phyloP scores from a whole-genome alignment of 2,329 filamentous ascomycete species.

The Talaromyces sp. region DNA sequence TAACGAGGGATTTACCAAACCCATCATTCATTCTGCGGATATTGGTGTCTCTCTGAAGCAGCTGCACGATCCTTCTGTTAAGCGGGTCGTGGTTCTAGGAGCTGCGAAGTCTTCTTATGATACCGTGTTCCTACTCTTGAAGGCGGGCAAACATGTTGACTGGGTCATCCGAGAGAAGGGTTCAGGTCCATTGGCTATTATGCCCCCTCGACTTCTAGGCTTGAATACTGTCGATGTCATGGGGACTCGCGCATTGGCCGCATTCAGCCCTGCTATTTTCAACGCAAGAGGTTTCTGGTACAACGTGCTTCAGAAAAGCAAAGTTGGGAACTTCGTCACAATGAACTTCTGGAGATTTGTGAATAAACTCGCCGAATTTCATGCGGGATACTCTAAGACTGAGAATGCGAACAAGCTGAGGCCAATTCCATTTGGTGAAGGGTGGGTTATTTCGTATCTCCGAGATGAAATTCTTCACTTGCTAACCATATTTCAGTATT shows the following conservation, averaged over 20 bases:
- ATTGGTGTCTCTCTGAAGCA: background rate
- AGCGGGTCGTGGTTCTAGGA: background rate
- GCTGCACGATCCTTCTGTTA: background rate
- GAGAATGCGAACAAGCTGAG: background rate
- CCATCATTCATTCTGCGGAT: background rate
- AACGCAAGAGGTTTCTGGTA: background rate
- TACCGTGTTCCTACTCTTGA: background rate
- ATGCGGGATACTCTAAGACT: background rate
- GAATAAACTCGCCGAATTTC: background rate
- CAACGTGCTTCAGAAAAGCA: background rate
- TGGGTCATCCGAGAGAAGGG: background rate
- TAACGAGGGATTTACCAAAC: background rate
- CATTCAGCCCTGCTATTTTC: constrained; percentile 2
- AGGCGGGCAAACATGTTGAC: constrained; percentile 3
- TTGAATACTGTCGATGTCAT: constrained; percentile 3
- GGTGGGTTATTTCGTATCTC: background rate
- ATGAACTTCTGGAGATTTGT: background rate
- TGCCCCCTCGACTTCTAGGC: background rate
- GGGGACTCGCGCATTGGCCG: background rate
- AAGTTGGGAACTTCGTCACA: background rate
- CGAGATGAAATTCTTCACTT: background rate
- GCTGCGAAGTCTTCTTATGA: constrained; percentile 2
- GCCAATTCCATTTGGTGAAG: background rate
- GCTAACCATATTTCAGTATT: background rate
- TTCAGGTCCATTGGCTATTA: background rate